phyloP scores from a whole-genome alignment of 257 asterid species.

The Solanum chiquidenum region DNA sequence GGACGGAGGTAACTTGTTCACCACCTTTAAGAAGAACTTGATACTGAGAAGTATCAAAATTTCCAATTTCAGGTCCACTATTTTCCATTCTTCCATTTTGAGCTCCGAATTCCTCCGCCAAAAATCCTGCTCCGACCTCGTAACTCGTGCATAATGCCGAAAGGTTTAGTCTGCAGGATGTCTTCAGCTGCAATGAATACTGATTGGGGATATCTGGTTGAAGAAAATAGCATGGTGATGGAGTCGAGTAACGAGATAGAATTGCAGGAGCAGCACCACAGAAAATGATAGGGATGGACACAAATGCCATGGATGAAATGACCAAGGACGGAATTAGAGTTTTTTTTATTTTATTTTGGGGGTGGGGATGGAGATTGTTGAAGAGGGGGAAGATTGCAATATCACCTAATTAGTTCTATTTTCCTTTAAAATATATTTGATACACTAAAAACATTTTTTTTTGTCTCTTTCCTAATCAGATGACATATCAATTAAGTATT shows the following conservation, averaged over 20 bases:
- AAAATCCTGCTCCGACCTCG: constrained; percentile 28
- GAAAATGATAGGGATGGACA: background rate
- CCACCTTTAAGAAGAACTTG: constrained; percentile 73
- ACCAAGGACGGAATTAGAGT: background rate
- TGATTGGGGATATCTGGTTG: background rate
- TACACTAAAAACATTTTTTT: no score
- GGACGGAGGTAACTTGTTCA: constrained; percentile 89
- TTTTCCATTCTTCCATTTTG: constrained; percentile 12
- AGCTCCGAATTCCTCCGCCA: constrained; percentile 23
- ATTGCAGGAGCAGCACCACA: background rate
- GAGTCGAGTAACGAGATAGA: constrained; percentile 2
- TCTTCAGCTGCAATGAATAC: constrained; percentile 10
- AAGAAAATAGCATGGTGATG: background rate
- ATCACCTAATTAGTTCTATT: no score
- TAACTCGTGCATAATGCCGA: constrained; percentile 16
- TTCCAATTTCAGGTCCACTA: constrained; percentile 4
- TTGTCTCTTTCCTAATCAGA: background rate
- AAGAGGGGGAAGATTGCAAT: background rate
- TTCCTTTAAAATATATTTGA: background rate
- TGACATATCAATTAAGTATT: background rate
- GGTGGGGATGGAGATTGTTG: background rate
- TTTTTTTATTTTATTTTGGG: background rate
- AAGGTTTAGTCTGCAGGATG: constrained; percentile 7
- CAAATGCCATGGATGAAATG: background rate
- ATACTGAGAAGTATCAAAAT: constrained; percentile 48